Percentiles rank a stretch among this genome's conserved stretches.
phyloP scores from a whole-genome alignment of 768 basidiomycete species.

The Crassisporium funariophilum region DNA sequence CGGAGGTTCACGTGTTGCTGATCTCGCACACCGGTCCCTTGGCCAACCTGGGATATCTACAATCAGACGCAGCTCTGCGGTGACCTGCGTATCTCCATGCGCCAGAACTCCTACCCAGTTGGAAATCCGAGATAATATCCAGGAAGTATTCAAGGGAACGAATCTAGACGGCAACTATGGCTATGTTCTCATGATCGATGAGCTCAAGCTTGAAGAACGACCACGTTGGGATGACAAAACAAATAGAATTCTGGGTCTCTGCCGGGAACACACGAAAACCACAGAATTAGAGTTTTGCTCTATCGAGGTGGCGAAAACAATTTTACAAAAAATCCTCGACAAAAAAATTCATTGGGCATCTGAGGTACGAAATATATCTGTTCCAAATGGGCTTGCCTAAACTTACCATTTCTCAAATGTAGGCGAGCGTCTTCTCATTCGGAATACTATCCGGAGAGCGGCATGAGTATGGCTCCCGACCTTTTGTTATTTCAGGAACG shows the following conservation, averaged over 20 bases:
- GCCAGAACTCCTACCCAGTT: conserved; percentile 7
- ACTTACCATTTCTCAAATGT: not conserved
- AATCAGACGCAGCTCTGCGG: conserved; percentile 5
- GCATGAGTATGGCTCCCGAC: conserved; percentile 7
- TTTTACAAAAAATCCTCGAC: conserved; percentile 7
- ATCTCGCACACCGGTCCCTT: conserved; percentile 19
- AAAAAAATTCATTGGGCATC: conserved; percentile 12
- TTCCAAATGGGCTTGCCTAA: not conserved
- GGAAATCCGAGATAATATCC: not conserved
- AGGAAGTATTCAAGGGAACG: not conserved
- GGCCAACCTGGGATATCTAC: conserved; percentile 9
- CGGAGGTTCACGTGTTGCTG: conserved; percentile 19
- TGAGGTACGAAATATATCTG: conserved; percentile 15
- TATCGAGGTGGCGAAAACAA: conserved; percentile 11
- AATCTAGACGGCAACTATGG: not conserved
- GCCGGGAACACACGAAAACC: conserved; percentile 11
- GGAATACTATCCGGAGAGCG: conserved; percentile 14
- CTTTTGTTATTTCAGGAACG: conserved; percentile 20
- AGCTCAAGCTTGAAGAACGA: conserved; percentile 14
- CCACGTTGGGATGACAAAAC: conserved; percentile 18
- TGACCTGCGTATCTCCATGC: conserved; percentile 15
- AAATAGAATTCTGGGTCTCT: conserved; percentile 16
- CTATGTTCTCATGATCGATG: conserved; percentile 17
- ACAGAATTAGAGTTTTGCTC: conserved; percentile 11
- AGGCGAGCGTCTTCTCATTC: conserved; percentile 16